phyloP scores from a whole-genome alignment of 164 flowering plant species.

The Berberis vulgaris region DNA sequence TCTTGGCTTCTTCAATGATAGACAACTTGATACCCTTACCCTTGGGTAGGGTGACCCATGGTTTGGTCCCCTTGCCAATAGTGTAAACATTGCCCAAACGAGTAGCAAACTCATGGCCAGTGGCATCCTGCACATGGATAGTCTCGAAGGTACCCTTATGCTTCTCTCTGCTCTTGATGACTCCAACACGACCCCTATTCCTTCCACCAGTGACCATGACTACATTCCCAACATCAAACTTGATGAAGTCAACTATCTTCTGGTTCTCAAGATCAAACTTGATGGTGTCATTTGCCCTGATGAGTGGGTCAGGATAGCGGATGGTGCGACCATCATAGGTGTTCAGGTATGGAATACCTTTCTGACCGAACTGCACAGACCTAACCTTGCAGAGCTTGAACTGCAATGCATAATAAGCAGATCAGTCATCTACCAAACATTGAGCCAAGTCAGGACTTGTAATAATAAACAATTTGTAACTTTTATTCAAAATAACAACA shows the following conservation, averaged over 20 bases:
- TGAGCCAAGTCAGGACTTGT: not conserved
- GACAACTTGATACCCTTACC: slow-evolving; percentile 58
- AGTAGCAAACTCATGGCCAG: slow-evolving; percentile 76
- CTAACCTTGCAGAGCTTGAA: slow-evolving; percentile 76
- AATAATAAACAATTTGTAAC: not conserved
- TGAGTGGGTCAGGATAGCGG: slow-evolving; percentile 80
- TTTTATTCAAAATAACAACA: not conserved
- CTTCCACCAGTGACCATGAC: slow-evolving; percentile 90
- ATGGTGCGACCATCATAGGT: slow-evolving; percentile 83
- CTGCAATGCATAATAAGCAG: slow-evolving; percentile 24
- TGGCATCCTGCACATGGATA: slow-evolving; percentile 60
- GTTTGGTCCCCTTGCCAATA: slow-evolving; percentile 49
- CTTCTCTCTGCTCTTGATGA: slow-evolving; percentile 73
- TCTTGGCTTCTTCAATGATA: slow-evolving; percentile 53
- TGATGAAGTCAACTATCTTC: slow-evolving; percentile 69
- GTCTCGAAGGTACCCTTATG: slow-evolving; percentile 80
- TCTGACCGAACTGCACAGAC: slow-evolving; percentile 59
- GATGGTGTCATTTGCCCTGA: slow-evolving; percentile 77
- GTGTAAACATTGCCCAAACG: slow-evolving; percentile 66
- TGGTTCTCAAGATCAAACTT: slow-evolving; percentile 60
- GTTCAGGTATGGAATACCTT: slow-evolving; percentile 72
- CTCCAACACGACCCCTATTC: slow-evolving; percentile 75
- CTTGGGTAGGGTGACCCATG: slow-evolving; percentile 58
- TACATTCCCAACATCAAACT: slow-evolving; percentile 81
- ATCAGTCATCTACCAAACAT: not conserved